Base-by-base conservation (phyloP, 2,329 filamentous ascomycete species). In the Pseudogymnoascus destructans region DNA sequence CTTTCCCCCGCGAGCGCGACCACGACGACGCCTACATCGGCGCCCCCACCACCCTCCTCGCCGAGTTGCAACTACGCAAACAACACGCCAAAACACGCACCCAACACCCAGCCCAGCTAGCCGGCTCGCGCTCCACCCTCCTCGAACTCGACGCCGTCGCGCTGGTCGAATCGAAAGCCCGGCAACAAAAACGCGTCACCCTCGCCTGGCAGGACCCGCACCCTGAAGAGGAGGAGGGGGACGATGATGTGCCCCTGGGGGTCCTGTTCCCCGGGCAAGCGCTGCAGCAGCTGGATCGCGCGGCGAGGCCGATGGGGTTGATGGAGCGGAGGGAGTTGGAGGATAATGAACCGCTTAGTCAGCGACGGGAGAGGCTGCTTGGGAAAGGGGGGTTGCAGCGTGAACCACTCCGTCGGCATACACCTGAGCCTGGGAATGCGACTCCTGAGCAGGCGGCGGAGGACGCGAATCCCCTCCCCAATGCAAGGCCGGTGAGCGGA, bases 11-110 rank as follows among this genome's bases (percentile, higher is more conserved):
- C 74, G 2, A 21, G 4, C 49, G 49, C 8, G 23, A 54, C 30
- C n/a, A 27, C n/a, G 75, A 74, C 36, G 75, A 77, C 1, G 66
- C 75, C 1, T 85, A 81, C 62, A 77, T 84, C 57, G 89, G 87
- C 0, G 79, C 84, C 3, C 93, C 93, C 0, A 95, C 90, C 0
- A 98, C 93, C 0, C 78, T 98, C 0, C 79, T 98, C 21, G 93
- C 93, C 0, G 93, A 98, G 69, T 76, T 98, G 6, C 89, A 96
- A 69, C 74, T 95, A 63, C 86, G 93, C 56, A 97, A 98, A 69
- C 84, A 88, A 60, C 87, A 95, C 65, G 85, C 95, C 66, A 91
- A 89, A 70, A 77, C 84, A 61, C 84, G 93, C 33, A 93, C 85
- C 27, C 80, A 84, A 19, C 77, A 80, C 30, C 81, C 78, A 46